A percentile compares a stretch with the other conserved stretches of the same genome.
These are phyloP conservation scores for Ascochyta lentis DNA, from an alignment of 2,329 filamentous ascomycete genomes.

Conservation along the genomic window DNA sequence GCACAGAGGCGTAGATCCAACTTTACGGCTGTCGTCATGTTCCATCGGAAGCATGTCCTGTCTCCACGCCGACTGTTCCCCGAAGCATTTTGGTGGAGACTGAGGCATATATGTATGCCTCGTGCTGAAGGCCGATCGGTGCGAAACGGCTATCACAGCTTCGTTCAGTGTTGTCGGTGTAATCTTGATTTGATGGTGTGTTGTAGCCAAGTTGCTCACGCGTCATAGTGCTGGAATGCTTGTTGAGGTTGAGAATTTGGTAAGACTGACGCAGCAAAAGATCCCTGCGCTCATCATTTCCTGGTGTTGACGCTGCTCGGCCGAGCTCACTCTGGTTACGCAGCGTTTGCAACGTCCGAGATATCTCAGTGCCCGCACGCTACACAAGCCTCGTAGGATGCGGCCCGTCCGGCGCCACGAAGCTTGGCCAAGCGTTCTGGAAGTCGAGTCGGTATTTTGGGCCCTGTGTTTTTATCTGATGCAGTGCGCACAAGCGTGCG, in stretches of 20 bases:
- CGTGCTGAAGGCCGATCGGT: neutral
- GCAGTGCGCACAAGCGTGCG: too few relatives aligned
- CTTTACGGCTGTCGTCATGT: neutral
- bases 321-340: constrained; percentile 1
- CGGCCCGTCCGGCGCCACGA: constrained; percentile 11
- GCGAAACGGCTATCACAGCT: neutral
- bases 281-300: neutral
- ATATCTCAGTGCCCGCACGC: neutral
- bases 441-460: too few relatives aligned
- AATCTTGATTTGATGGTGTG: neutral
- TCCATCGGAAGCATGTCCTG: neutral
- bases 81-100: constrained; percentile 10
- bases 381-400: neutral
- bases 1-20: neutral
- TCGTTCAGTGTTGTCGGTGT: neutral
- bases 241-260: neutral
- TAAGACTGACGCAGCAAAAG: neutral
- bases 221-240: neutral
- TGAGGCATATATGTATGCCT: constrained; percentile 3
- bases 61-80: constrained; percentile 6
- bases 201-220: neutral
- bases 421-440: constrained; percentile 1
- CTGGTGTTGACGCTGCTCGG: constrained; percentile 4
- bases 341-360: constrained; percentile 3
- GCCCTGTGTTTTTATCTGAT: too few relatives aligned